phyloP scores from a whole-genome alignment of 108 stramenopile species.

The Pseudonitzschia pungens region DNA sequence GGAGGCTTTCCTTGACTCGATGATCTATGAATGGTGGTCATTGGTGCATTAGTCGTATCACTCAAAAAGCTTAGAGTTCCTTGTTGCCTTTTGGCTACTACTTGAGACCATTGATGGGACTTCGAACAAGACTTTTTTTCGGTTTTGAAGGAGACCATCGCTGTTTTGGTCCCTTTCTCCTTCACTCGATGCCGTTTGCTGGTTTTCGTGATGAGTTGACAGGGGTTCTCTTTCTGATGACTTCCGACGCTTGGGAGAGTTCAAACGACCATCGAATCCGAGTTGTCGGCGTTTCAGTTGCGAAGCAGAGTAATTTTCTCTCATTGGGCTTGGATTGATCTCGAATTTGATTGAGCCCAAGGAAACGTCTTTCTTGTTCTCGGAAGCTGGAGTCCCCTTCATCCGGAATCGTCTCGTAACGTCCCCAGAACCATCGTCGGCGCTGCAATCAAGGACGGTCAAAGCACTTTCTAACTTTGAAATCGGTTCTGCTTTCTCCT shows the following conservation, averaged over 20 bases:
- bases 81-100: not conserved
- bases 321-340: not conserved
- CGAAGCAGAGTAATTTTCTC: not conserved
- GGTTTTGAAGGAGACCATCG: not conserved
- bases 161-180: not conserved
- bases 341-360: not conserved
- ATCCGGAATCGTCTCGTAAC: conserved; percentile 17
- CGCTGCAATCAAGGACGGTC: conserved; percentile 8
- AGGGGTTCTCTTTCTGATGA: not conserved
- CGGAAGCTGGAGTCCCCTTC: not conserved
- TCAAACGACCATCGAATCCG: not conserved
- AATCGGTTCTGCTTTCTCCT: conserved; percentile 33
- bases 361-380: conserved; percentile 20
- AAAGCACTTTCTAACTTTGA: conserved; percentile 26
- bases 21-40: not conserved
- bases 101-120: not conserved
- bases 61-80: not conserved
- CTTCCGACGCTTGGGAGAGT: not conserved
- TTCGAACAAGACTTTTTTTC: not conserved
- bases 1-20: conserved; percentile 8
- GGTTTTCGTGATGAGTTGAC: not conserved
- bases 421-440: conserved; percentile 4
- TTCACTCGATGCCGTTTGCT: not conserved
- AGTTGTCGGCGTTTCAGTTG: not conserved
- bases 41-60: not conserved